Base-by-base conservation (phyloP, 768 basidiomycete species). In the Rhizopogon rudus region DNA sequence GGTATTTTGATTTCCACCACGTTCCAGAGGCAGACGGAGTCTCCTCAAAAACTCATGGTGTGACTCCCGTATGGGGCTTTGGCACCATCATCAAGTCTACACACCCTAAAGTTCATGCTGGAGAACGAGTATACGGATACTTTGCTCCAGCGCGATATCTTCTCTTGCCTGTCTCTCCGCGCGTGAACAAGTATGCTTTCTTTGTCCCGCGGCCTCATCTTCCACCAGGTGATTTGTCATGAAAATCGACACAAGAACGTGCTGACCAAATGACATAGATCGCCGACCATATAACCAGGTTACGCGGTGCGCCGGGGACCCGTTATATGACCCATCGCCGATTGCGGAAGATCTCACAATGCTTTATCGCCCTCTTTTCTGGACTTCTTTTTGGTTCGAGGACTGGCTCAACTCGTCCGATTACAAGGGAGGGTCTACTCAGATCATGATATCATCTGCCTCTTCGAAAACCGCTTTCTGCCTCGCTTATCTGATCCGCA, bases 311-410 rank as follows among this genome's bases (percentile, higher is more conserved):
- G 68, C 75, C 6, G 62, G 65, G 8, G 86, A 88, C 57, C 75
- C 79, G 0, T 74, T 82, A 51, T 86, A 86, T 56, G 72, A 72
- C 16, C 69, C 79, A 0, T 75, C 75, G 0, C 72, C 77, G 0
- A 58, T 63, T 1, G 67, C 70, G 1, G 86, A 88, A 65, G 86
- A 86, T 61, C 71, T 86, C 40, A 81, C 79, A 0, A 87, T 88
- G 87, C 77, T 88, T 14, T 88, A 84, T 59, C 78, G 85, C 0
- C 85, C 87, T 0, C 73, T 88, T 14, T 88, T 87, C 66, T 88
- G 86, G 86, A 87, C 86, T 0, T 78, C 87, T 1, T 88, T 79
- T 59, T 88, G 86, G 86, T 85, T 78, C 58, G 84, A 88, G 65
- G 87, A 88, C 63, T 88, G 84, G 84, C 64, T 88, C 6, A 69